Base-by-base conservation (phyloP, 2,329 filamentous ascomycete species). In the Drechslerella stenobrocha region DNA sequence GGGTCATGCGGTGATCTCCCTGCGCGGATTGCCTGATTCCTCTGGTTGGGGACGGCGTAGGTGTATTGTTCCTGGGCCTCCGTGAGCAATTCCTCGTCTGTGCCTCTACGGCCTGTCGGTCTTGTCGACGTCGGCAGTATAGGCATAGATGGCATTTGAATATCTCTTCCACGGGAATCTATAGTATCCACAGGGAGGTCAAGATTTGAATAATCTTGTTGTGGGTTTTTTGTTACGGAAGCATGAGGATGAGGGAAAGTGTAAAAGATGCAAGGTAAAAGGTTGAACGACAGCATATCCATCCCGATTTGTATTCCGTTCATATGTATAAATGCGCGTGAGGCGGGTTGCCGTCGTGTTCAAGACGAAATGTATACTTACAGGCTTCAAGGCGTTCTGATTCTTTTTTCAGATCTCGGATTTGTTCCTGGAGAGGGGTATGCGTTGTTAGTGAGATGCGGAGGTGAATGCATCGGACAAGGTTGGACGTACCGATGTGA, bases 301-400 rank as follows among this genome's bases (percentile, higher is more conserved):
- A 37, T 37, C 24, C 15, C 37, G 52, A 20, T 56, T 46, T n/a
- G 26, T 34, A n/a, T 34, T 50, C 28, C 26, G 7, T 4, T 13
- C 23, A 18, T 30, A 18, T 47, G 3, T 23, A 47, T 24, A 22
- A 13, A n/a, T 5, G 13, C 6, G 37, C 15, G 37, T 18, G n/a
- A 42, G 13, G 37, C 37, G 18, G 22, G 22, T 15, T 45, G 34
- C 20, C n/a, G 28, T 34, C 13, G 20, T 51, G 42, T 35, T 59
- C 61, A 59, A 28, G 53, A 59, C 56, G 42, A 66, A 66, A 55
- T 32, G 55, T 66, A 66, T 59, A 66, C 61, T 66, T 66, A 66
- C 61, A 57, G 46, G 34, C 46, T 37, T 42, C 13, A 32, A 53
- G 28, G 44, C 47, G 23, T 7, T 37, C 40, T 22, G 61, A 53